Evolutionary conservation across 129 eudicot genomes (phyloP).

Genomic region (Flaveria ramosissima): DNA sequence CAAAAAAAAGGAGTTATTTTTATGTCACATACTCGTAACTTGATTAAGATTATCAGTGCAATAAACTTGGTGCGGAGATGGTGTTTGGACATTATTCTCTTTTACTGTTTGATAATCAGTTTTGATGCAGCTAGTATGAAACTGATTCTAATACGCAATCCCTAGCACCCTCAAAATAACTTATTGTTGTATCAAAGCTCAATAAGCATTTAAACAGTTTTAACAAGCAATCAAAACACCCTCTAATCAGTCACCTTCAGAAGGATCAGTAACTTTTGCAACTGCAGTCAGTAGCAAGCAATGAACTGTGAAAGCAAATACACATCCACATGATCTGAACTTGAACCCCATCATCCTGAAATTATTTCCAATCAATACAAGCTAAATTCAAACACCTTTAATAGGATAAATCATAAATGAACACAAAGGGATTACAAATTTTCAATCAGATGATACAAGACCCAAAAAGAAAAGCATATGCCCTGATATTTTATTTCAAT

Average conservation of each 20-base stretch:
- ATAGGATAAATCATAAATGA: neutral
- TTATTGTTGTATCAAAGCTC: neutral
- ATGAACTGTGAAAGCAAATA: slow-evolving; percentile 34
- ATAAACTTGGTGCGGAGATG: neutral
- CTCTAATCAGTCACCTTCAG: slow-evolving; percentile 45
- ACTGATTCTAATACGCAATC: neutral
- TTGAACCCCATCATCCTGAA: slow-evolving; percentile 43
- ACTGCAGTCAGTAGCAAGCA: slow-evolving; percentile 41
- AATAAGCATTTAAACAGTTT: neutral
- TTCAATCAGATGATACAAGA: neutral
- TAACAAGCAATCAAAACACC: neutral
- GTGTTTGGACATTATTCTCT: neutral
- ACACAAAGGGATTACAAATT: neutral
- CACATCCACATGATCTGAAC: slow-evolving; percentile 23
- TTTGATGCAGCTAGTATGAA: no score
- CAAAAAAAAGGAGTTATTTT: neutral
- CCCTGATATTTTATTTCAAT: slow-evolving; percentile 26
- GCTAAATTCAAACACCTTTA: neutral
- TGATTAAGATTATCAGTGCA: neutral
- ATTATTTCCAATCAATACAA: slow-evolving; percentile 14
- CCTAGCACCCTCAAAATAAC: neutral
- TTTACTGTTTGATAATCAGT: neutral
- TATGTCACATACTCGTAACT: neutral
- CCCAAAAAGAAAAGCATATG: neutral
- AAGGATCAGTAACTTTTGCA: slow-evolving; percentile 54